These are phyloP conservation scores for Quercus engelmannii DNA, from an alignment of 306 rosid genomes.

Conservation along the genomic window DNA sequence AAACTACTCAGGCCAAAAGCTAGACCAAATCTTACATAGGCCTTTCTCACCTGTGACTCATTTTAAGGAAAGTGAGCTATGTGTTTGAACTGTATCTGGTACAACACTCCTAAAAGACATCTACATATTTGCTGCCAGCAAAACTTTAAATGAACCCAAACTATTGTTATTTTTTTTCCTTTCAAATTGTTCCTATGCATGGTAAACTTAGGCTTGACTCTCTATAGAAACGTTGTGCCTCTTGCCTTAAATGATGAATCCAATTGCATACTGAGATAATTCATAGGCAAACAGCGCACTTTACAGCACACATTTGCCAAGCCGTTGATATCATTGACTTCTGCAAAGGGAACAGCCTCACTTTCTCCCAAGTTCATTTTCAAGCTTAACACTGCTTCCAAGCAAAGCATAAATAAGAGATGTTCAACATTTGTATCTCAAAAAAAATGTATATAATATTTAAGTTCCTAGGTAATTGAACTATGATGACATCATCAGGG, in stretches of 20 bases:
- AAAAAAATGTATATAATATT: neutral
- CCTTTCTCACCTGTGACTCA: neutral
- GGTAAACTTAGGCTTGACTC: neutral
- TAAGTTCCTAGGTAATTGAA: neutral
- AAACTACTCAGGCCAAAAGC: neutral
- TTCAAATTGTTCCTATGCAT: neutral
- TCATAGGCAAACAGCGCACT: too few relatives aligned
- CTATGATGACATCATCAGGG: neutral
- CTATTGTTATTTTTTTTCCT: neutral
- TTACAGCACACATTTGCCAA: too few relatives aligned
- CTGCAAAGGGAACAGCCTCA: too few relatives aligned
- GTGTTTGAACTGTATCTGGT: neutral
- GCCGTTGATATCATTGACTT: too few relatives aligned
- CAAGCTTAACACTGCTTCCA: too few relatives aligned
- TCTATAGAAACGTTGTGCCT: neutral
- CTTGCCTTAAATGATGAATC: too few relatives aligned
- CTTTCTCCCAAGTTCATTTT: too few relatives aligned
- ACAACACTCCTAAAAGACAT: neutral
- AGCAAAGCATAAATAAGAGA: too few relatives aligned
- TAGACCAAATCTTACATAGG: neutral
- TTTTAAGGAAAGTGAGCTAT: neutral
- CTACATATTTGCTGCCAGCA: neutral
- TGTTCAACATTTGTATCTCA: neutral
- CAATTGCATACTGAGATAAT: too few relatives aligned
- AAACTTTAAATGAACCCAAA: neutral